phyloP scores from a whole-genome alignment of 768 basidiomycete genomes.

The Crucibulum laeve region DNA sequence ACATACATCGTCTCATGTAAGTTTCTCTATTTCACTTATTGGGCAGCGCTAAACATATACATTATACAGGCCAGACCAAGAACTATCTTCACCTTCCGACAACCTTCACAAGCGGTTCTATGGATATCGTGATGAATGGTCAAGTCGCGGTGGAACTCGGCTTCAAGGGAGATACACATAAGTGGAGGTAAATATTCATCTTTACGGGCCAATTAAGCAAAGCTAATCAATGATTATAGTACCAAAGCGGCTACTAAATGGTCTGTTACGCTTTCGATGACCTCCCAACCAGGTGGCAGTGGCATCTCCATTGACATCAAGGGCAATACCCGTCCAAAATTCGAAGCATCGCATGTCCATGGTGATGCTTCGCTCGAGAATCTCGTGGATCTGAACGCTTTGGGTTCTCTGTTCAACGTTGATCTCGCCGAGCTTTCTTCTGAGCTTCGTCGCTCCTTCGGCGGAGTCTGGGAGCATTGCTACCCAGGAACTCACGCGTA shows the following conservation, averaged over 20 bases:
- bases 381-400: slow-evolving; percentile 6
- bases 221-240: slow-evolving; percentile 1
- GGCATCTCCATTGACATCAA: slow-evolving; percentile 6
- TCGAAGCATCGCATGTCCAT: slow-evolving; percentile 1
- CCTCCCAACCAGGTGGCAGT: slow-evolving; percentile 3
- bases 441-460: slow-evolving; percentile 8
- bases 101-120: background rate
- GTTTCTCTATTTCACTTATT: background rate
- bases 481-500: slow-evolving; percentile 8
- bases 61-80: slow-evolving; percentile 7
- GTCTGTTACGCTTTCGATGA: slow-evolving; percentile 7
- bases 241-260: slow-evolving; percentile 7
- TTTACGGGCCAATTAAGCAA: background rate
- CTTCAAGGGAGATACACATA: slow-evolving; percentile 7
- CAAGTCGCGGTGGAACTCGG: slow-evolving; percentile 1
- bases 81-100: slow-evolving; percentile 7
- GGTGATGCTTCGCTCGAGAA: slow-evolving; percentile 4
- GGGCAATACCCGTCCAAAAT: slow-evolving; percentile 1
- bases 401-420: slow-evolving; percentile 6
- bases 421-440: slow-evolving; percentile 3
- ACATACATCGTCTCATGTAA: slow-evolving; percentile 6
- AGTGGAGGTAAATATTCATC: slow-evolving; percentile 7
- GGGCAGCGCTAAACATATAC: slow-evolving; percentile 1
- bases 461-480: slow-evolving; percentile 10
- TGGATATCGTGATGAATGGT: slow-evolving; percentile 7